Evolutionary conservation across 1,284 basidiomycete genomes (phyloP).

Genomic region (Naganishia sp.): DNA sequence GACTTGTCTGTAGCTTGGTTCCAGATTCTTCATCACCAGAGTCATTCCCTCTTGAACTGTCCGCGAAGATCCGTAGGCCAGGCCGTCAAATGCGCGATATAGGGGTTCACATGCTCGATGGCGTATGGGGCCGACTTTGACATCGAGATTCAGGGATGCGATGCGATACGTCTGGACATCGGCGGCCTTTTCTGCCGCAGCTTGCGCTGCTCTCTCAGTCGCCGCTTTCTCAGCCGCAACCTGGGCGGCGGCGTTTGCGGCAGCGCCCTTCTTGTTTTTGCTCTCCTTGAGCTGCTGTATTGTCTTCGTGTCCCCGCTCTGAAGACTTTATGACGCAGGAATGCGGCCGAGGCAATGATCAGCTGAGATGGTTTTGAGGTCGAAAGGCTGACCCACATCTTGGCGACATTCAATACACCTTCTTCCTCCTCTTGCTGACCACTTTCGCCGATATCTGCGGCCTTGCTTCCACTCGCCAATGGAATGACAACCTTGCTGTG

Average conservation of each 20-base stretch:
- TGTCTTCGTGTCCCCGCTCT: slow-evolving; percentile 50
- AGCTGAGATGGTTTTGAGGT: slow-evolving; percentile 55
- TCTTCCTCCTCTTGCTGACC: slow-evolving; percentile 71
- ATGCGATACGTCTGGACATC: slow-evolving; percentile 60
- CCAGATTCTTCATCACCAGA: slow-evolving; percentile 44
- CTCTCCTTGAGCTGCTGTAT: slow-evolving; percentile 50
- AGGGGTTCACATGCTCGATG: slow-evolving; percentile 89
- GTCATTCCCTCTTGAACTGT: slow-evolving; percentile 52
- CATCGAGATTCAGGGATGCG: slow-evolving; percentile 67
- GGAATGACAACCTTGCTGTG: slow-evolving; percentile 42
- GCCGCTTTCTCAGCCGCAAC: slow-evolving; percentile 60
- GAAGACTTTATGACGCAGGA: slow-evolving; percentile 70
- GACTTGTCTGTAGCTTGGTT: slow-evolving; percentile 62
- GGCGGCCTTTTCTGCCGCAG: slow-evolving; percentile 38
- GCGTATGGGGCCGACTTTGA: slow-evolving; percentile 80
- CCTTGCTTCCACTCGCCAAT: slow-evolving; percentile 36
- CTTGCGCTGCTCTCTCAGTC: slow-evolving; percentile 67
- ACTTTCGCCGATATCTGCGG: slow-evolving; percentile 38
- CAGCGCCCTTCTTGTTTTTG: slow-evolving; percentile 54
- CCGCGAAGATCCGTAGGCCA: slow-evolving; percentile 58
- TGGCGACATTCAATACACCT: slow-evolving; percentile 65
- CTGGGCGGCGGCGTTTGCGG: slow-evolving; percentile 60
- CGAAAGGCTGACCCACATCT: slow-evolving; percentile 51
- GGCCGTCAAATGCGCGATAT: slow-evolving; percentile 53
- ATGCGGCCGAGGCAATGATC: slow-evolving; percentile 79